Evolutionary conservation across 768 basidiomycete species (phyloP), one percentile per base, ranked within the genome.

Genomic region (Rhodosporidiobolus odoratus): DNA sequence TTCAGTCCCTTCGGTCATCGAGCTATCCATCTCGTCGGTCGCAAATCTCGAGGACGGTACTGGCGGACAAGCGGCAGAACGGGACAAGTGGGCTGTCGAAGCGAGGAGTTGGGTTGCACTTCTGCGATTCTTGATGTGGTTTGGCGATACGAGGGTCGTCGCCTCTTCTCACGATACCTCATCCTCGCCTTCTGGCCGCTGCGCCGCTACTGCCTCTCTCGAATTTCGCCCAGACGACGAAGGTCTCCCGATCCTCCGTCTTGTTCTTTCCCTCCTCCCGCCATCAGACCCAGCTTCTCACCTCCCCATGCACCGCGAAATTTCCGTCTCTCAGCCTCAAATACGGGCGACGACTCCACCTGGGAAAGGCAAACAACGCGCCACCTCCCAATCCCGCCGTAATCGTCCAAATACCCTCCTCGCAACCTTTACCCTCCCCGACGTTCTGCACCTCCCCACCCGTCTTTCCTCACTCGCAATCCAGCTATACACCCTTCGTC

Each of bases 401-500:
- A 43, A 1, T 21, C 66, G n/a, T 19, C 43, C 27, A 41, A 65
- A 30, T 19, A 30, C 17, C 34, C 6, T 37, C 9, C 41, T 58
- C 34, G 65, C 53, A 16, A 37, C 56, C 32, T 73, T 66, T 53
- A 47, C 50, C 45, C 65, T 73, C 27, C 72, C 72, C 61, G 72
- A 73, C 57, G 50, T 58, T 19, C 34, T 73, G 19, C 68, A 69
- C 61, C 65, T 73, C n/a, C 72, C 72, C 15, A 48, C 57, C 23
- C 72, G 72, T 19, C 61, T 73, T 21, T 68, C 72, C 4, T 54
- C 43, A 25, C 56, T 69, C 57, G 72, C 72, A 3, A 69, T 69
- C 58, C 64, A 66, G 60, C 72, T 73, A 56, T 73, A 66, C 72
- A 62, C 72, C 8, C 68, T 73, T 5, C 67, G 72, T 1, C 72